Evolutionary conservation across 2,329 filamentous ascomycete genomes (phyloP).

Genomic region (Aspergillus quadricinctus): DNA sequence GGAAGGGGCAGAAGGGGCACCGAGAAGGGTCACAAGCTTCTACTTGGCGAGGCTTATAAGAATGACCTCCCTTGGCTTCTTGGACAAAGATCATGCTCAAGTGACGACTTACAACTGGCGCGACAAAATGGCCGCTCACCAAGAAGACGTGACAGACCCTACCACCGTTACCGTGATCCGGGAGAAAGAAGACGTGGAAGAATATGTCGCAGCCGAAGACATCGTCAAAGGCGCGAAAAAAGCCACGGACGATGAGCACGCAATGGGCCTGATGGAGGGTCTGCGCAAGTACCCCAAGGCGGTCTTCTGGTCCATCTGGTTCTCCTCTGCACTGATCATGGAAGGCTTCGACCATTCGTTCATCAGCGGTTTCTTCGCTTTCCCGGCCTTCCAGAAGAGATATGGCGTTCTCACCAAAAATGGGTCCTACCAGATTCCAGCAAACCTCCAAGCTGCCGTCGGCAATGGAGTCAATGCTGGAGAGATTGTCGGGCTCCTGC

Average conservation of each 20-base stretch:
- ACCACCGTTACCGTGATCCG: not conserved
- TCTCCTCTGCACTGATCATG: conserved; percentile 21
- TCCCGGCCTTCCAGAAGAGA: conserved; percentile 22
- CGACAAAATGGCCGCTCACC: not conserved
- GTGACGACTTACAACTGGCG: not conserved
- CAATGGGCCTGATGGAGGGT: not conserved
- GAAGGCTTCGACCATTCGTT: conserved; percentile 27
- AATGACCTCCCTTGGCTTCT: not conserved
- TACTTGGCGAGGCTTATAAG: not conserved
- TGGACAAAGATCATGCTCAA: not conserved
- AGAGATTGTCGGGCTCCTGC: conserved; percentile 23
- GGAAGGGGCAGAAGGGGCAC: too few relatives aligned
- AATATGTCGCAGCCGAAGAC: not conserved
- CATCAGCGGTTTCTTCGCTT: conserved; percentile 26
- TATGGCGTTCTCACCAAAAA: conserved; percentile 14
- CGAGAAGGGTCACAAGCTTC: not conserved
- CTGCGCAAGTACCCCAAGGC: conserved; percentile 14
- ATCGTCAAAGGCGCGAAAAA: not conserved
- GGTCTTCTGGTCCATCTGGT: conserved; percentile 18
- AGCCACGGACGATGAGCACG: not conserved
- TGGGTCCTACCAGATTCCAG: conserved; percentile 21
- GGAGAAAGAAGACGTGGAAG: not conserved
- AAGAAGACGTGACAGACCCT: not conserved
- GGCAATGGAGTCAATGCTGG: conserved; percentile 23
- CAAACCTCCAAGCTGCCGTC: conserved; percentile 24